Evolutionary conservation across 129 eudicot species (phyloP).

Genomic region (Smallanthus sonchifolius): DNA sequence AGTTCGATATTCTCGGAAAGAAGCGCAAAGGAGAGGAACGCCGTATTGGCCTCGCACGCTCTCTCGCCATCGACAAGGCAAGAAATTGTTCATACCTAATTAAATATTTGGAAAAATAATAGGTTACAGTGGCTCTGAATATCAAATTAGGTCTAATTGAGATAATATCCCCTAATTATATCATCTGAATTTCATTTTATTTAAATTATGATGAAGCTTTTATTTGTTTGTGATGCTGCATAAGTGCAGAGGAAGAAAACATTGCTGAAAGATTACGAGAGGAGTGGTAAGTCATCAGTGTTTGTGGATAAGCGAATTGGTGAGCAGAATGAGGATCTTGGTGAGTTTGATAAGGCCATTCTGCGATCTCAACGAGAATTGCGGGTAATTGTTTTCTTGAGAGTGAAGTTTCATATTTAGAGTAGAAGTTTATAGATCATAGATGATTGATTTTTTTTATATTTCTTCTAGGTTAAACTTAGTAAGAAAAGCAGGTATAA

Average conservation of each 20-base stretch:
- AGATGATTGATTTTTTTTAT: neutral
- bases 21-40: constrained; percentile 89
- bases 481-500: constrained; percentile 73
- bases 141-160: neutral
- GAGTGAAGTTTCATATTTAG: neutral
- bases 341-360: constrained; percentile 85
- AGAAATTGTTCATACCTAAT: neutral
- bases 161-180: neutral
- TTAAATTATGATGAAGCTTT: neutral
- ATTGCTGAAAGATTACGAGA: constrained; percentile 75
- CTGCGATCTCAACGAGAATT: constrained; percentile 85
- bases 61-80: constrained; percentile 78
- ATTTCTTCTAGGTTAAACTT: constrained; percentile 44
- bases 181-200: neutral
- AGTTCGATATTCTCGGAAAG: constrained; percentile 80
- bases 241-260: constrained; percentile 82
- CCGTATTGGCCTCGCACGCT: constrained; percentile 87
- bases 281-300: constrained; percentile 69
- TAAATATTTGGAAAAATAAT: neutral
- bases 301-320: constrained; percentile 95
- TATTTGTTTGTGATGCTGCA: constrained; percentile 16
- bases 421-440: neutral
- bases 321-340: constrained; percentile 78
- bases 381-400: constrained; percentile 48
- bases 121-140: neutral